Evolutionary conservation across 2,329 filamentous ascomycete species (phyloP).

Genomic region (Teratosphaeria viscida): DNA sequence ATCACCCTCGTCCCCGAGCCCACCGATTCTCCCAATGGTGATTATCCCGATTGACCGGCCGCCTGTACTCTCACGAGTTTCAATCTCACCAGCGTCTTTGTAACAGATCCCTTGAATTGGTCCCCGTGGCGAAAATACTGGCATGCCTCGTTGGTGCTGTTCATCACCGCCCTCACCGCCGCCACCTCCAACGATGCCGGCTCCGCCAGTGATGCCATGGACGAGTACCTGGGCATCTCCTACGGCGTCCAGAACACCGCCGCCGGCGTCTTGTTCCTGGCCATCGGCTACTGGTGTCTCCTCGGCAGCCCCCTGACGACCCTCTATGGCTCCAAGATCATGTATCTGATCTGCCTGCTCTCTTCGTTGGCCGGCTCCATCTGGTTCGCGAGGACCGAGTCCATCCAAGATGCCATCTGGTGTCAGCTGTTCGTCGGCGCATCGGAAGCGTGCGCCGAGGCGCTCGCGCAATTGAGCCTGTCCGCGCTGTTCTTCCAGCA

Average conservation of each 20-base stretch:
- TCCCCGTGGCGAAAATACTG: conserved; percentile 19
- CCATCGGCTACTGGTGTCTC: conserved; percentile 47
- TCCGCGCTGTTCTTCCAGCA: conserved; percentile 50
- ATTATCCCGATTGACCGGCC: background rate
- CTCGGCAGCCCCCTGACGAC: conserved; percentile 44
- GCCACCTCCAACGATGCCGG: conserved; percentile 48
- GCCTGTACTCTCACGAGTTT: background rate
- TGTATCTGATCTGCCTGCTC: conserved; percentile 44
- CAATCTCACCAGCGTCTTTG: background rate
- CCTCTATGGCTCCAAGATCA: conserved; percentile 44
- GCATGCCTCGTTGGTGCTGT: conserved; percentile 39
- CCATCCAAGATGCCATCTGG: conserved; percentile 40
- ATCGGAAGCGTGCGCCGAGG: conserved; percentile 47
- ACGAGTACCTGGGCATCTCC: conserved; percentile 40
- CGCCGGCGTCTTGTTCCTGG: conserved; percentile 47
- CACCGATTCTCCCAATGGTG: conserved; percentile 1
- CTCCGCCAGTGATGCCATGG: conserved; percentile 41
- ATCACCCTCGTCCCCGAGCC: conserved; percentile 2
- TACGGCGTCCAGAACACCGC: conserved; percentile 46
- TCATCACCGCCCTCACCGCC: conserved; percentile 45
- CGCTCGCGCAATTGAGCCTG: conserved; percentile 46
- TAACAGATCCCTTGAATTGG: conserved; percentile 21
- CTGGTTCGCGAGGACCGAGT: conserved; percentile 42
- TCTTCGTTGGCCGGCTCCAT: conserved; percentile 42
- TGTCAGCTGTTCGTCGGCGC: conserved; percentile 49